These are phyloP conservation scores for Cladosporium cucumerinum DNA, from an alignment of 2,329 filamentous ascomycete species.

Conservation along the genomic window DNA sequence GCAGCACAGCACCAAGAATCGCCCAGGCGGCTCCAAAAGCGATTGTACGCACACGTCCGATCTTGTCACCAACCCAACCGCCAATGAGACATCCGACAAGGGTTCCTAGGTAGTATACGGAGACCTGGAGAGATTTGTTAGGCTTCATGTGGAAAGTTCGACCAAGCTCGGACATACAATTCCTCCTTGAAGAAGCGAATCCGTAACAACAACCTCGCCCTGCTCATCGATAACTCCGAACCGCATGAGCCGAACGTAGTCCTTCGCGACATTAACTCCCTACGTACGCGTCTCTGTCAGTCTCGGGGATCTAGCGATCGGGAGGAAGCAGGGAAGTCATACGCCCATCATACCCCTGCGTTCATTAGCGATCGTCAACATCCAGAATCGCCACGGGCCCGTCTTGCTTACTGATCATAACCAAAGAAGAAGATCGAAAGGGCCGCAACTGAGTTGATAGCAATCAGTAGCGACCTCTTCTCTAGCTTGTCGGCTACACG, in stretches of 20 bases:
- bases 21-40: constrained; percentile 51
- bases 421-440: constrained; percentile 67
- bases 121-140: constrained; percentile 32
- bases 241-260: constrained; percentile 64
- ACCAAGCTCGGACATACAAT: constrained; percentile 40
- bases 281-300: not conserved
- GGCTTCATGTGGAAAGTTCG: not conserved
- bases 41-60: constrained; percentile 63
- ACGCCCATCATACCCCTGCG: constrained; percentile 47
- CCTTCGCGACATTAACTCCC: constrained; percentile 62
- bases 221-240: constrained; percentile 49
- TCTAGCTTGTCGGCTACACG: constrained; percentile 39
- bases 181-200: constrained; percentile 60
- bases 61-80: constrained; percentile 61
- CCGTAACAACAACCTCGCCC: constrained; percentile 49
- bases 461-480: constrained; percentile 57
- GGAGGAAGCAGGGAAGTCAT: not conserved
- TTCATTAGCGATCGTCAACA: constrained; percentile 35
- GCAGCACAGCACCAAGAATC: constrained; percentile 56
- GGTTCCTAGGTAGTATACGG: constrained; percentile 59
- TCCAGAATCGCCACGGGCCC: constrained; percentile 37
- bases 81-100: constrained; percentile 62
- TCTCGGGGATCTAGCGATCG: too few species aligned
- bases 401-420: constrained; percentile 43
- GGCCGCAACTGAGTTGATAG: constrained; percentile 61